Conservation (phyloP, 139 green algal genomes). For the Dunaliella sp. region DNA sequence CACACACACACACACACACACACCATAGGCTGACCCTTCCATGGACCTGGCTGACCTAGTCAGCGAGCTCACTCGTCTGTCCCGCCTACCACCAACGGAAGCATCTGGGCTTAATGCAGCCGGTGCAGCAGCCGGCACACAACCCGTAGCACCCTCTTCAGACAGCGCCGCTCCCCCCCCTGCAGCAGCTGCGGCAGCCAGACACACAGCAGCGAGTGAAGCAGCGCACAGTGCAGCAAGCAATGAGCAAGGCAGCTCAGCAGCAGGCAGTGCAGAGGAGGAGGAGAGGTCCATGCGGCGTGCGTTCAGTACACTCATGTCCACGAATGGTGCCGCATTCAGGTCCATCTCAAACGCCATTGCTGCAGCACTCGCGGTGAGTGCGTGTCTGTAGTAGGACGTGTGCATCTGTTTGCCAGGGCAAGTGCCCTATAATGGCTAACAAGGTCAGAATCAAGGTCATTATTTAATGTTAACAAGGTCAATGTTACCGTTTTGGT, state of each 20-base stretch:
- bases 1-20: too few relatives aligned
- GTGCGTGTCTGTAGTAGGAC: too few relatives aligned
- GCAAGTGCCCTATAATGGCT: too few relatives aligned
- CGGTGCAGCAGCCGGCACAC: not conserved
- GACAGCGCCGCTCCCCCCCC: too few relatives aligned
- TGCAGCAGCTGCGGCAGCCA: not conserved
- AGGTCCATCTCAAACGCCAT: conserved; percentile 41
- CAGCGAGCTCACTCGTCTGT: conserved; percentile 42
- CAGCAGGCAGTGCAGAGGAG: conserved; percentile 13
- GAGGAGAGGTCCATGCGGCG: conserved; percentile 8
- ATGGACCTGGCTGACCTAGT: conserved; percentile 62
- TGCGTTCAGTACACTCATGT: conserved; percentile 25
- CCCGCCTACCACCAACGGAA: not conserved
- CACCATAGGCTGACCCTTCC: conserved; percentile 44
- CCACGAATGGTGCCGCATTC: conserved; percentile 34
- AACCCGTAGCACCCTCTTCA: too few relatives aligned
- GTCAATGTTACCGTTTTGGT: too few relatives aligned
- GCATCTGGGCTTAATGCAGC: not conserved
- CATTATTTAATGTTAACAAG: too few relatives aligned
- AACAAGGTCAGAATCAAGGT: too few relatives aligned
- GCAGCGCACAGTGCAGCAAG: not conserved
- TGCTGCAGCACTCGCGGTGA: conserved; percentile 31
- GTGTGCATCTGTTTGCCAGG: too few relatives aligned
- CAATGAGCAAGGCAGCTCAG: not conserved
- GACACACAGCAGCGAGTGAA: conserved; percentile 13